phyloP scores from a whole-genome alignment of 306 rosid genomes.

The Sesbania bispinosa region DNA sequence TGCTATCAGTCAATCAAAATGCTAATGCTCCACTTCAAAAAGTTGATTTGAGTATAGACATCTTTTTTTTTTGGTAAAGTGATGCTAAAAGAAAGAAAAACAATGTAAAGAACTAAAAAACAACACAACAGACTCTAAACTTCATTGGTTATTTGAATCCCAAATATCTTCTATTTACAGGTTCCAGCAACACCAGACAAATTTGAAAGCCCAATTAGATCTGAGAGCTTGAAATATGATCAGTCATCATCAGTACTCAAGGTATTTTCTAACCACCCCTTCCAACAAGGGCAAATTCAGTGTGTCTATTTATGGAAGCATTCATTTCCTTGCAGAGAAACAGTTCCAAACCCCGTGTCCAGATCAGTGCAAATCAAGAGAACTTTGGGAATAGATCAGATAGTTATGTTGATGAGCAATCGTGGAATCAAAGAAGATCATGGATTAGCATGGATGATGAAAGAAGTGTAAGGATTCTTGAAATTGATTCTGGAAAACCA shows the following conservation, averaged over 20 bases:
- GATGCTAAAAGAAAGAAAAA: too few relatives aligned
- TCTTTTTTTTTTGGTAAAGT: too few relatives aligned
- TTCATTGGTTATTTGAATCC: background rate
- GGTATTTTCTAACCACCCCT: conserved; percentile 33
- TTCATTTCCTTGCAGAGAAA: conserved; percentile 49
- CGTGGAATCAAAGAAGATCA: conserved; percentile 39
- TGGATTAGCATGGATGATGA: conserved; percentile 40
- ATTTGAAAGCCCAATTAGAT: background rate
- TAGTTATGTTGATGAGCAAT: conserved; percentile 23
- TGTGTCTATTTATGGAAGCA: background rate
- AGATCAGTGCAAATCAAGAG: conserved; percentile 25
- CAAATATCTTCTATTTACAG: conserved; percentile 27
- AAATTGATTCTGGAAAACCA: conserved; percentile 47
- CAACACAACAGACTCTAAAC: too few relatives aligned
- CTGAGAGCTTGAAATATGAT: background rate
- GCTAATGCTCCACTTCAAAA: too few relatives aligned
- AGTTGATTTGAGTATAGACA: too few relatives aligned
- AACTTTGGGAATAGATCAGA: conserved; percentile 26
- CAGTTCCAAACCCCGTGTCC: conserved; percentile 46
- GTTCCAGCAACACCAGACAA: conserved; percentile 20
- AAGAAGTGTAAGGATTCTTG: conserved; percentile 41
- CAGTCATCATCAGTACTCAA: conserved; percentile 32
- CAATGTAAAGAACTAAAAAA: too few relatives aligned
- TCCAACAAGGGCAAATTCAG: background rate
- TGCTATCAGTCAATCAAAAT: too few relatives aligned